phyloP scores from a whole-genome alignment of 2,329 filamentous ascomycete genomes.

The Phialemonium atrogriseum region DNA sequence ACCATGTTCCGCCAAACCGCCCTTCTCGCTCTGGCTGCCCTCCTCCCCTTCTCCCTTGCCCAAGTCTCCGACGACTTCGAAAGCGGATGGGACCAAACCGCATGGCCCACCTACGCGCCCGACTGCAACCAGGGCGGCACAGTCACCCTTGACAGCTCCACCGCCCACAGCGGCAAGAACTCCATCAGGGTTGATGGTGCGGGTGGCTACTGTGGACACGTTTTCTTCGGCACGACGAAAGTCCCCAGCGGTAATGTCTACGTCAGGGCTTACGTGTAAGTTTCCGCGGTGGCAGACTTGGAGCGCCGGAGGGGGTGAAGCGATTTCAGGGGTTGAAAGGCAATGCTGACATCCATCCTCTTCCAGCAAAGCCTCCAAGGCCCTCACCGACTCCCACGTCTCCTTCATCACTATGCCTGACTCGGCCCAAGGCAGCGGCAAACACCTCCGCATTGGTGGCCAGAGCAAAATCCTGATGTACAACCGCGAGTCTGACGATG shows the following conservation, averaged over 20 bases:
- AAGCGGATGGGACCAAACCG: conserved; percentile 45
- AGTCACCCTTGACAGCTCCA: conserved; percentile 47
- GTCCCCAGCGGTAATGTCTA: conserved; percentile 50
- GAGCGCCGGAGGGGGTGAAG: too few species aligned
- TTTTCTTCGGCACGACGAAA: conserved; percentile 51
- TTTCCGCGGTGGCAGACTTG: too few species aligned
- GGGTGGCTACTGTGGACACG: conserved; percentile 49
- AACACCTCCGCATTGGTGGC: conserved; percentile 54
- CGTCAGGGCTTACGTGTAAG: conserved; percentile 47
- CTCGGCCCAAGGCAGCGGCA: conserved; percentile 42
- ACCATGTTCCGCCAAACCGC: conserved; percentile 34
- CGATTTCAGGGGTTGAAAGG: too few species aligned
- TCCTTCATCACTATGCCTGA: conserved; percentile 59
- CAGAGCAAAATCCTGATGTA: conserved; percentile 55
- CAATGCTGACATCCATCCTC: conserved; percentile 12
- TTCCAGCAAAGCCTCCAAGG: conserved; percentile 43
- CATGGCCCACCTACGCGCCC: conserved; percentile 50
- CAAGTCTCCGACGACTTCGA: conserved; percentile 51
- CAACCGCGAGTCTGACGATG: conserved; percentile 38
- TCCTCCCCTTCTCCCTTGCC: conserved; percentile 37
- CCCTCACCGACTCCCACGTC: conserved; percentile 51
- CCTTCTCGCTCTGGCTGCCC: conserved; percentile 32
- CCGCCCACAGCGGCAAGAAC: conserved; percentile 47
- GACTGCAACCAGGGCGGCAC: conserved; percentile 53
- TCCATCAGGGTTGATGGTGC: conserved; percentile 44